Evolutionary conservation across 164 flowering plant genomes (phyloP).

Genomic region (Cinnamomum micranthum): DNA sequence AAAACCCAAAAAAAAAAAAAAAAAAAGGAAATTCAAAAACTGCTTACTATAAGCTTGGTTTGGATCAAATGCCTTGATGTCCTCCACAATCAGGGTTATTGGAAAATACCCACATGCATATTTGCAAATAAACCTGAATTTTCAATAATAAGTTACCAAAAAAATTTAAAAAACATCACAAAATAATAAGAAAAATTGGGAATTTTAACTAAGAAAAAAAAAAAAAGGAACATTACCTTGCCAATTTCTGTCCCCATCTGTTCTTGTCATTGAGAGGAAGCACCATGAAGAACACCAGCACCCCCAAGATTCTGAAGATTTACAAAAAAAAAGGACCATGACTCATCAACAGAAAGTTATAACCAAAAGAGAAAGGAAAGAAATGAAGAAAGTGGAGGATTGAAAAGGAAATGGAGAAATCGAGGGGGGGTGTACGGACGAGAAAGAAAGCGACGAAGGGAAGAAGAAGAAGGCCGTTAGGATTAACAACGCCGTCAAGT

Average conservation of each 20-base stretch:
- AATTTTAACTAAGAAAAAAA: too few relatives aligned
- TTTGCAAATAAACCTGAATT: slow-evolving; percentile 74
- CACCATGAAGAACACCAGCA: slow-evolving; percentile 50
- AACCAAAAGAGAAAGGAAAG: neutral
- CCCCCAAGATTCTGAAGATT: slow-evolving; percentile 50
- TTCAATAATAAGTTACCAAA: too few relatives aligned
- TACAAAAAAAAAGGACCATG: neutral
- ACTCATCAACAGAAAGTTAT: neutral
- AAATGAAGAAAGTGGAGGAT: neutral
- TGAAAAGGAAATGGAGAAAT: too few relatives aligned
- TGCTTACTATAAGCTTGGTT: slow-evolving; percentile 63
- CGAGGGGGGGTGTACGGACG: slow-evolving; percentile 30
- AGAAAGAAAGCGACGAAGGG: slow-evolving; percentile 38
- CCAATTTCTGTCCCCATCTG: slow-evolving; percentile 44
- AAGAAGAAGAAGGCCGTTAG: slow-evolving; percentile 51
- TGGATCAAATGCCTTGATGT: slow-evolving; percentile 63
- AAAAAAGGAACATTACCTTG: slow-evolving; percentile 36
- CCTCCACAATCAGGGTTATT: slow-evolving; percentile 63
- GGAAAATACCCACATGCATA: slow-evolving; percentile 78
- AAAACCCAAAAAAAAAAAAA: neutral
- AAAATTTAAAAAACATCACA: too few relatives aligned
- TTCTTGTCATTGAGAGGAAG: slow-evolving; percentile 60
- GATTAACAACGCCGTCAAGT: slow-evolving; percentile 36
- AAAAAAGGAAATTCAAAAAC: neutral
- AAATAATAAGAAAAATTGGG: too few relatives aligned